A percentile compares a stretch with the other conserved stretches of the same genome.
These are phyloP conservation scores for Blastocystis sp. DNA, from an alignment of 352 stramenopile genomes.

Conservation along the genomic window DNA sequence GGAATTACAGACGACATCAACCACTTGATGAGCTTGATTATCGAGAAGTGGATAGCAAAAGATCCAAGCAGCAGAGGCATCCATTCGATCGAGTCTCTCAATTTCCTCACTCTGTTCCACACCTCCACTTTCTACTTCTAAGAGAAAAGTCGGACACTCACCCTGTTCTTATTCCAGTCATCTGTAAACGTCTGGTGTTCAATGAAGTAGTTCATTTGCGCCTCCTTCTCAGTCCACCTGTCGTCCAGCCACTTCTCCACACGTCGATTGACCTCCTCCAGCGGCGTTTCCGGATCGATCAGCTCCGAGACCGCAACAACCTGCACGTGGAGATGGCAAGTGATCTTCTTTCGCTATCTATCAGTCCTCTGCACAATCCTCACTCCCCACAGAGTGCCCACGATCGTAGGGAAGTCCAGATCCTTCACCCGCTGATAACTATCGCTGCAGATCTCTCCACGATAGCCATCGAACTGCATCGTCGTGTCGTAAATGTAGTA, in stretches of 20 bases:
- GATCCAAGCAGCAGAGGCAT: not conserved
- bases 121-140: not conserved
- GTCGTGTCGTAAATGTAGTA: conserved; percentile 29
- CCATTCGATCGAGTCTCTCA: not conserved
- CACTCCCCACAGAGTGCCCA: not conserved
- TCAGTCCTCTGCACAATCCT: not conserved
- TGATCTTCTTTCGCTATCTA: not conserved
- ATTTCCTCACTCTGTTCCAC: not conserved
- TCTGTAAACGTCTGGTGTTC: not conserved
- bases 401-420: not conserved
- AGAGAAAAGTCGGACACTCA: not conserved
- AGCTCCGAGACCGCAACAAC: not conserved
- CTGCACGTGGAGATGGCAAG: not conserved
- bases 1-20: not conserved
- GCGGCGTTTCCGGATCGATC: not conserved
- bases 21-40: not conserved
- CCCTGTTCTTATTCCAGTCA: conserved; percentile 10
- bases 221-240: conserved; percentile 25
- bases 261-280: not conserved
- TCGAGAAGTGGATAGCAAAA: not conserved
- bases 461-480: conserved; percentile 46
- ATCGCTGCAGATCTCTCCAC: conserved; percentile 26
- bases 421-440: not conserved
- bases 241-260: conserved; percentile 28
- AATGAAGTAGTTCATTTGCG: conserved; percentile 38